Conservation (phyloP, 2,329 filamentous ascomycete species). For the Penicillium sp. region DNA sequence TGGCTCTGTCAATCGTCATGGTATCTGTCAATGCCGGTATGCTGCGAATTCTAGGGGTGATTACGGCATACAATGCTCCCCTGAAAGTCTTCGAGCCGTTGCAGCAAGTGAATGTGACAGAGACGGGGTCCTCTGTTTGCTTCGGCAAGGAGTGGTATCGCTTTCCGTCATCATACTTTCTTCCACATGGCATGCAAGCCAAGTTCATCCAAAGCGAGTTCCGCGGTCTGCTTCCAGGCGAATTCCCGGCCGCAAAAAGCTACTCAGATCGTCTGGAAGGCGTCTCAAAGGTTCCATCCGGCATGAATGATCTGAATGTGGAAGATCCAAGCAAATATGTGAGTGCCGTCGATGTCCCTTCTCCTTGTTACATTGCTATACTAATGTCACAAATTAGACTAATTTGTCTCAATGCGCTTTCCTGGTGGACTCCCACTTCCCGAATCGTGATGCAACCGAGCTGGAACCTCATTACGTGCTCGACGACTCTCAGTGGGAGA, state of each 20-base stretch:
- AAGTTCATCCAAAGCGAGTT: conserved; percentile 94
- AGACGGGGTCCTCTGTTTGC: conserved; percentile 69
- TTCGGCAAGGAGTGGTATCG: conserved; percentile 98
- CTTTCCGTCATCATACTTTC: conserved; percentile 88
- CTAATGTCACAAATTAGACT: conserved; percentile 44
- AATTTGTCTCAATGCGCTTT: conserved; percentile 74
- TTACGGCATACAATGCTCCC: conserved; percentile 80
- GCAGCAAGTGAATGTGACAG: conserved; percentile 52
- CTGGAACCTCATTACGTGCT: conserved; percentile 78
- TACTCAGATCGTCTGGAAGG: conserved; percentile 74
- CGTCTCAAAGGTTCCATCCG: conserved; percentile 75
- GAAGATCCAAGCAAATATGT: conserved; percentile 87
- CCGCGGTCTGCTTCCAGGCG: conserved; percentile 79
- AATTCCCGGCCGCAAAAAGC: conserved; percentile 72
- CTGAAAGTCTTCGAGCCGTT: conserved; percentile 58
- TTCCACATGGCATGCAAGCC: conserved; percentile 76
- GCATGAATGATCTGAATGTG: conserved; percentile 88
- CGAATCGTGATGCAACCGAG: conserved; percentile 56
- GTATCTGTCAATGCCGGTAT: conserved; percentile 64
- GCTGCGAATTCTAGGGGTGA: conserved; percentile 70
- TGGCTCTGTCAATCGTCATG: conserved; percentile 61
- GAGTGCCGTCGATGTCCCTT: conserved; percentile 29
- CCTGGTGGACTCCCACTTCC: conserved; percentile 82
- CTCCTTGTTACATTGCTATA: neutral
- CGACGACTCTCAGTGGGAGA: conserved; percentile 73